These are phyloP conservation scores for Drechslerella coelobrocha DNA, from an alignment of 2,329 filamentous ascomycete species.

Conservation along the genomic window DNA sequence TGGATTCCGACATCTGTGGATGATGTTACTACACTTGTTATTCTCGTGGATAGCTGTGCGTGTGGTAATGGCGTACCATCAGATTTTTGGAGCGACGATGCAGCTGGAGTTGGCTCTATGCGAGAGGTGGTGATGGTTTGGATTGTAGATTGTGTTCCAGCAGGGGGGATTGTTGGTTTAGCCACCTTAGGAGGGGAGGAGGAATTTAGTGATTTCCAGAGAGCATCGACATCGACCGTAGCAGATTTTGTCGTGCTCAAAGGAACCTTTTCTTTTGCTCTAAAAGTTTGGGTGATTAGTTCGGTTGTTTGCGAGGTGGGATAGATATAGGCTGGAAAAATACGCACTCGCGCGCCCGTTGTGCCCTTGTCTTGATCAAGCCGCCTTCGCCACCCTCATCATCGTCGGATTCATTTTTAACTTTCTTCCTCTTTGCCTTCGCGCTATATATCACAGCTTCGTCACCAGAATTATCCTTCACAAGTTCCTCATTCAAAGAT, in stretches of 20 bases:
- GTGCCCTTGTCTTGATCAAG: conserved; percentile 74
- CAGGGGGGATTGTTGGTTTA: conserved; percentile 8
- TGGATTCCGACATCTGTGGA: conserved; percentile 39
- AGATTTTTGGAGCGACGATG: conserved; percentile 19
- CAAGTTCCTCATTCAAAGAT: conserved; percentile 56
- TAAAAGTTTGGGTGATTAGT: conserved; percentile 54
- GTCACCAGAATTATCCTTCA: conserved; percentile 49
- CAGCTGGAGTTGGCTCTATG: conserved; percentile 18
- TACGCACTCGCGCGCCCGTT: conserved; percentile 69
- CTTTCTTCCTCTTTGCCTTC: conserved; percentile 55
- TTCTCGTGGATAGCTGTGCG: conserved; percentile 43
- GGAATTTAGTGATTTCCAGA: conserved; percentile 67
- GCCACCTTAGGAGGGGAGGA: conserved; percentile 55
- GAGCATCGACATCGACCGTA: conserved; percentile 73
- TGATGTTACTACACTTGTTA: conserved; percentile 50
- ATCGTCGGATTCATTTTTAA: conserved; percentile 53
- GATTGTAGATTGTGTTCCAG: conserved; percentile 31
- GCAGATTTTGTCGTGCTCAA: conserved; percentile 66
- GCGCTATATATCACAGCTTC: conserved; percentile 52
- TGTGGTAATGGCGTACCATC: conserved; percentile 44
- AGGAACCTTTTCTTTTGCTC: conserved; percentile 67
- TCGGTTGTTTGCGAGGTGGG: conserved; percentile 32
- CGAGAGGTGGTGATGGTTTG: conserved; percentile 52
- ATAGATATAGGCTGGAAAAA: conserved; percentile 6
- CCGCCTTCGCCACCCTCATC: conserved; percentile 63